phyloP scores from a whole-genome alignment of 1,284 basidiomycete genomes.

The Apiotrichum veenhuisii region DNA sequence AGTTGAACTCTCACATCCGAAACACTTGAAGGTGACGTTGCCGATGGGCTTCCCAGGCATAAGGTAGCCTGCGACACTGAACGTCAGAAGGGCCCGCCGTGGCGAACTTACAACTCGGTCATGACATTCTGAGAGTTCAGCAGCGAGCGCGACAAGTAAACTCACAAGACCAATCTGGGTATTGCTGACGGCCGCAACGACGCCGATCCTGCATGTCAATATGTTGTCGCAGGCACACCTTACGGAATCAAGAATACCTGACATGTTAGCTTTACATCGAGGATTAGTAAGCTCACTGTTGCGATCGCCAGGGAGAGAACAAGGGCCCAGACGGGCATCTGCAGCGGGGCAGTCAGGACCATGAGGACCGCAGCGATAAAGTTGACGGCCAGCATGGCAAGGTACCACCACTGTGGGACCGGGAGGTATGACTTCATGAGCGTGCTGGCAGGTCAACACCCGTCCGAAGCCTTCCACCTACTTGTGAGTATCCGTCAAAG shows the following conservation, averaged over 20 bases:
- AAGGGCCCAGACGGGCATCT: constrained; percentile 54
- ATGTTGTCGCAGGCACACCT: constrained; percentile 15
- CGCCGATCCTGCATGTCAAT: constrained; percentile 47
- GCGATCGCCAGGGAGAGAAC: constrained; percentile 52
- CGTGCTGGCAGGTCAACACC: constrained; percentile 28
- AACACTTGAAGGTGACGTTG: constrained; percentile 52
- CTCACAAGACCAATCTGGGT: constrained; percentile 51
- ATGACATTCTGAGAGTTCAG: constrained; percentile 46
- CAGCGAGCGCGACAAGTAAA: neutral
- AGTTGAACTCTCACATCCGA: constrained; percentile 34
- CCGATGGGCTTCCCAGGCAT: constrained; percentile 55
- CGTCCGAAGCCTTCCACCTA: constrained; percentile 8
- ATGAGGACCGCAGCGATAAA: constrained; percentile 47
- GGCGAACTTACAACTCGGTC: constrained; percentile 49
- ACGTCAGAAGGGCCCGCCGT: neutral
- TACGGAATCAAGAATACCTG: constrained; percentile 47
- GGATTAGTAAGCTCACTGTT: constrained; percentile 23
- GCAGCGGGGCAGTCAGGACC: constrained; percentile 51
- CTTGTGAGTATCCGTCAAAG: constrained; percentile 49
- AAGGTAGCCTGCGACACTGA: constrained; percentile 51
- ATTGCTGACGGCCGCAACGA: constrained; percentile 54
- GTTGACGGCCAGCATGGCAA: constrained; percentile 41
- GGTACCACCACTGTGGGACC: constrained; percentile 49
- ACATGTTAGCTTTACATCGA: constrained; percentile 3
- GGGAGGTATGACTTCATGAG: constrained; percentile 44